These are phyloP conservation scores for Macadamia integrifolia DNA, from an alignment of 164 flowering plant genomes.

Conservation along the genomic window DNA sequence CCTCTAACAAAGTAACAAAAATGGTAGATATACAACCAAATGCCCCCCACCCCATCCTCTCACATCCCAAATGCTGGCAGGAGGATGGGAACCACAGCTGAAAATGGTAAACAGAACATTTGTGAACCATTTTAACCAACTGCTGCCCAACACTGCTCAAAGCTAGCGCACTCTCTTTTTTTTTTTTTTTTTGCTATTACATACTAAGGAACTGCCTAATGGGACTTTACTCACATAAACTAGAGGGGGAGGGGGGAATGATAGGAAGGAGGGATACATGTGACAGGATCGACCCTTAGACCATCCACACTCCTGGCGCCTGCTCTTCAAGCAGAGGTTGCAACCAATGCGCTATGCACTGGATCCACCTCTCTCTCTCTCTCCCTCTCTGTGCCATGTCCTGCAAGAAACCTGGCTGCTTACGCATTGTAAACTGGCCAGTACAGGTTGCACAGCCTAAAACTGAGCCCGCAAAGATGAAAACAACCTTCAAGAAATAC, in stretches of 20 bases:
- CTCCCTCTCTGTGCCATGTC: background rate
- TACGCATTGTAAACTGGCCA: background rate
- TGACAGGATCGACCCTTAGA: too few relatives aligned
- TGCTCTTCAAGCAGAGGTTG: too few relatives aligned
- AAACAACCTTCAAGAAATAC: background rate
- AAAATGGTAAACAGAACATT: background rate
- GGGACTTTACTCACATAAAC: too few relatives aligned
- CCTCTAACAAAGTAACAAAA: conserved; percentile 14
- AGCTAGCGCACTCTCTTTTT: too few relatives aligned
- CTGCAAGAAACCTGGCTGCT: background rate
- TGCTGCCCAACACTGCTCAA: background rate
- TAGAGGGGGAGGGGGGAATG: too few relatives aligned
- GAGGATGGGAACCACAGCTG: background rate
- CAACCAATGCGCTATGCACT: too few relatives aligned
- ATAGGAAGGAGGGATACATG: too few relatives aligned
- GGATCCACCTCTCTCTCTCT: background rate
- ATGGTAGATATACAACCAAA: conserved; percentile 16
- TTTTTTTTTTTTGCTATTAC: too few relatives aligned
- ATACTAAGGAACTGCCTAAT: too few relatives aligned
- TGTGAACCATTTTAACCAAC: background rate
- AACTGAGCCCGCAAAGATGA: background rate
- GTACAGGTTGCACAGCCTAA: background rate
- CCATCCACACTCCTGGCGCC: too few relatives aligned
- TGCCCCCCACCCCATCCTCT: background rate
- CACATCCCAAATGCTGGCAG: conserved; percentile 1